These are phyloP conservation scores for Phyllosticta paracitricarpa DNA, from an alignment of 2,329 filamentous ascomycete species.

Conservation along the genomic window DNA sequence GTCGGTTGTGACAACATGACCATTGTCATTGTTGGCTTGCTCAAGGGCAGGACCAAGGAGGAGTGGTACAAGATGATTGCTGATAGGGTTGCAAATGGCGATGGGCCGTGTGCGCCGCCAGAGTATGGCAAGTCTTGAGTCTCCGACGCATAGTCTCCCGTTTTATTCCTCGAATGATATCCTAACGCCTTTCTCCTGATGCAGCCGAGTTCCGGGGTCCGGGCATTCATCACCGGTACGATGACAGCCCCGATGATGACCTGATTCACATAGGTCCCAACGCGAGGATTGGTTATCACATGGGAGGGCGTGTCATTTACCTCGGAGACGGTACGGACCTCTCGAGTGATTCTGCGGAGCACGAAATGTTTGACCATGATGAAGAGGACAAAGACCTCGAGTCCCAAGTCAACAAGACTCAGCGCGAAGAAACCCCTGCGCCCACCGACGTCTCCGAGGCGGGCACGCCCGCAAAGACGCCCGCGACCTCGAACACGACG, in stretches of 20 bases:
- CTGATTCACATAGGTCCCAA: slow-evolving; percentile 62
- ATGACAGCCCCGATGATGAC: slow-evolving; percentile 49
- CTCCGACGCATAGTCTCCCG: slow-evolving; percentile 14
- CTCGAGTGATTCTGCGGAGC: slow-evolving; percentile 76
- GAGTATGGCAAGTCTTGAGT: slow-evolving; percentile 85
- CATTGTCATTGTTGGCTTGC: slow-evolving; percentile 81
- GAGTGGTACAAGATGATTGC: slow-evolving; percentile 97
- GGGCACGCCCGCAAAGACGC: slow-evolving; percentile 9
- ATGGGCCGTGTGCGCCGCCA: slow-evolving; percentile 94
- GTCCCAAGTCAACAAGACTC: slow-evolving; percentile 65
- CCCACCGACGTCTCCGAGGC: slow-evolving; percentile 7
- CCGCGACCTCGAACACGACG: slow-evolving; percentile 2
- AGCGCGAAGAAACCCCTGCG: slow-evolving; percentile 10
- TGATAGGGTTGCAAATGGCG: slow-evolving; percentile 87
- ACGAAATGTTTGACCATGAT: slow-evolving; percentile 89
- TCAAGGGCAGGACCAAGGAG: slow-evolving; percentile 87
- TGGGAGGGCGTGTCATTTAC: slow-evolving; percentile 73
- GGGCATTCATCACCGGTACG: slow-evolving; percentile 40
- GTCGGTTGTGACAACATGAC: slow-evolving; percentile 99
- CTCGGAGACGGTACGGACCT: slow-evolving; percentile 92
- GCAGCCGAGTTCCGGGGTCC: slow-evolving; percentile 43
- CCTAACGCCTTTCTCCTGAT: slow-evolving; percentile 25
- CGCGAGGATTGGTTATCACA: slow-evolving; percentile 56
- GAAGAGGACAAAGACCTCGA: slow-evolving; percentile 77
- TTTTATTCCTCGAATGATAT: slow-evolving; percentile 15